phyloP scores from a whole-genome alignment of 176 grass and related monocot species.

The Eragrostis curvula region DNA sequence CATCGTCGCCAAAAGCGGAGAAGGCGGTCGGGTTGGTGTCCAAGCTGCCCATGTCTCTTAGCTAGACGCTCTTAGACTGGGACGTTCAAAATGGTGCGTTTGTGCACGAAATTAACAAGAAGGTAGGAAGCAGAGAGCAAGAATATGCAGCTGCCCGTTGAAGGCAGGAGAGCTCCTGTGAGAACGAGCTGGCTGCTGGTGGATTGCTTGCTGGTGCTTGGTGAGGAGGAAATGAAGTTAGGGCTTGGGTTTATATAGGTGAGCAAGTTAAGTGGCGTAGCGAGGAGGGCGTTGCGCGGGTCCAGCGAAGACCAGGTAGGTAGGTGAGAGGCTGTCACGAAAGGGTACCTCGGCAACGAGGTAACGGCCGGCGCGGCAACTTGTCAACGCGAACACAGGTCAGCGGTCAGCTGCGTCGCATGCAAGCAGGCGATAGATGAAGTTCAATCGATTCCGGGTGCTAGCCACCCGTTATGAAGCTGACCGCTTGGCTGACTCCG shows the following conservation, averaged over 20 bases:
- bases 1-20: neutral
- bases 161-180: neutral
- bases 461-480: too few species aligned
- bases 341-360: too few species aligned
- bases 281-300: conserved; percentile 10
- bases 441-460: neutral
- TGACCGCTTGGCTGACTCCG: too few species aligned
- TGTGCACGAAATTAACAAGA: neutral
- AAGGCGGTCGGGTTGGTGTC: conserved; percentile 17
- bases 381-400: neutral
- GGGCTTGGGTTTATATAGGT: neutral
- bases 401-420: neutral
- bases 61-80: neutral
- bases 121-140: neutral
- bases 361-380: neutral
- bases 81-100: neutral
- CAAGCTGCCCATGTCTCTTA: conserved; percentile 43
- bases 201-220: neutral
- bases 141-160: neutral
- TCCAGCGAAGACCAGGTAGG: neutral
- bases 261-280: conserved; percentile 11
- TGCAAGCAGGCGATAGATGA: neutral
- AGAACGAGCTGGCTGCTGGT: neutral
- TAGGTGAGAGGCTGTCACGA: too few species aligned
- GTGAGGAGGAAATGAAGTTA: neutral